A percentile compares a stretch with the other conserved stretches of the same genome.
Conservation (phyloP, 768 basidiomycete species). For the Termitomyces sp. region DNA sequence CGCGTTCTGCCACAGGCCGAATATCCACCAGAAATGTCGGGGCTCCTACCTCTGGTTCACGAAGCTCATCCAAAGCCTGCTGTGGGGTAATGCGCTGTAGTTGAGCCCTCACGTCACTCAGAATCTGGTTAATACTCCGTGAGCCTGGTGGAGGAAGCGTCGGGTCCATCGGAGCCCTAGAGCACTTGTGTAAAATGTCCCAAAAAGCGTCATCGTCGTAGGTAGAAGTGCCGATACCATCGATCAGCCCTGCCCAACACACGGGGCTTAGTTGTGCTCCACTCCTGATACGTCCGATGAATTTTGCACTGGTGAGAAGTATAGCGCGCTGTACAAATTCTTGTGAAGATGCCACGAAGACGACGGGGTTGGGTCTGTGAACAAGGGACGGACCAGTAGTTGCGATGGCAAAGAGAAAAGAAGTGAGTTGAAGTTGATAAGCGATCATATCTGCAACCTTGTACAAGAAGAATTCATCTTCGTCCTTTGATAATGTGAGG, state of each 20-base stretch:
- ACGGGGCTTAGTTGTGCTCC: background rate
- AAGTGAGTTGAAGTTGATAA: conserved; percentile 32
- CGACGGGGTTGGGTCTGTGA: conserved; percentile 34
- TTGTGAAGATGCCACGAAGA: conserved; percentile 53
- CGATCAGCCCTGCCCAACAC: conserved; percentile 43
- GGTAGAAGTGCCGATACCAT: conserved; percentile 45
- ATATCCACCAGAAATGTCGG: conserved; percentile 79
- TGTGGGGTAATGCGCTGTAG: conserved; percentile 58
- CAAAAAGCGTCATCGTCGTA: conserved; percentile 66
- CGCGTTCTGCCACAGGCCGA: conserved; percentile 58
- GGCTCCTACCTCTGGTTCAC: conserved; percentile 43
- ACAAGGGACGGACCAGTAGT: conserved; percentile 34
- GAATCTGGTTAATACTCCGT: conserved; percentile 49
- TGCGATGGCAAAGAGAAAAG: conserved; percentile 52
- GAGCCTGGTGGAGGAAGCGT: conserved; percentile 62
- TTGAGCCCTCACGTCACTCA: conserved; percentile 53
- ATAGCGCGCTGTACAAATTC: conserved; percentile 63
- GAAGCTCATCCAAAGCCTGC: conserved; percentile 58
- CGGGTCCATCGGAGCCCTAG: conserved; percentile 55
- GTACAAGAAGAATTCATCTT: conserved; percentile 53
- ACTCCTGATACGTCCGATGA: conserved; percentile 39
- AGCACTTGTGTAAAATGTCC: conserved; percentile 66
- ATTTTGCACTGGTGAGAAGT: conserved; percentile 61
- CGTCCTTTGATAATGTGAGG: conserved; percentile 51
- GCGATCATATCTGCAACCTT: conserved; percentile 46